Base-by-base conservation (phyloP, 139 green algal species). In the Chlamydomonas urium region DNA sequence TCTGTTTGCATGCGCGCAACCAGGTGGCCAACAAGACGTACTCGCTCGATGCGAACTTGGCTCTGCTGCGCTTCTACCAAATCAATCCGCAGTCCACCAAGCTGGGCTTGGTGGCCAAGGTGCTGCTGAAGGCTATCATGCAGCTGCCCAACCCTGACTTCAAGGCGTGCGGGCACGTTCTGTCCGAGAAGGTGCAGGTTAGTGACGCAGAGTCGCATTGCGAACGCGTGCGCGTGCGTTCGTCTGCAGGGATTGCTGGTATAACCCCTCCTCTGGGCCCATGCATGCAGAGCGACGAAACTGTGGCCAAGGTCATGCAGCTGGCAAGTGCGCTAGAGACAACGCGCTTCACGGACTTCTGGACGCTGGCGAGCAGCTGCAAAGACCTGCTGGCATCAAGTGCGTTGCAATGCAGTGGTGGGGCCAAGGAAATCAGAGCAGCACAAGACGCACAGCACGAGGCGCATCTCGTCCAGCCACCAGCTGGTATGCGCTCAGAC, bases 1-100 rank as follows among this genome's bases (percentile, higher is more conserved):
- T 62, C 10, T 62, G 42, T 53, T 17, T 53, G 42, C 42, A 53
- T 63, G n/a, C 8, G 31, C 31, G 5, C 59, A 32, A 17, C 10
- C 37, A 70, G 63, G 63, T 34, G 10, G 35, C 63, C 63, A 70
- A 17, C 17, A 45, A 45, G 31, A 67, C 68, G 26, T 87, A 82
- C 50, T 67, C 73, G 36, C 50, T 86, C 38, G 75, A 85, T 31
- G 77, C 81, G 2, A 84, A 83, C 37, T 32, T 84, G 3, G 73
- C 83, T 17, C 76, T 91, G 38, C 69, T 91, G 45, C 48, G 83
- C 23, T 69, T 84, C 14, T 89, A 89, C 73, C 74, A 87, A 45
- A 75, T 91, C 36, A 29, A 79, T 37, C 78, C 81, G 4, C 63
- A 67, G 32, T 23, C 61, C 23, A 59, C 59, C 0, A 82, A 86